These are phyloP conservation scores for Penicillium ucsense DNA, from an alignment of 495 filamentous ascomycete species.

Conservation along the genomic window DNA sequence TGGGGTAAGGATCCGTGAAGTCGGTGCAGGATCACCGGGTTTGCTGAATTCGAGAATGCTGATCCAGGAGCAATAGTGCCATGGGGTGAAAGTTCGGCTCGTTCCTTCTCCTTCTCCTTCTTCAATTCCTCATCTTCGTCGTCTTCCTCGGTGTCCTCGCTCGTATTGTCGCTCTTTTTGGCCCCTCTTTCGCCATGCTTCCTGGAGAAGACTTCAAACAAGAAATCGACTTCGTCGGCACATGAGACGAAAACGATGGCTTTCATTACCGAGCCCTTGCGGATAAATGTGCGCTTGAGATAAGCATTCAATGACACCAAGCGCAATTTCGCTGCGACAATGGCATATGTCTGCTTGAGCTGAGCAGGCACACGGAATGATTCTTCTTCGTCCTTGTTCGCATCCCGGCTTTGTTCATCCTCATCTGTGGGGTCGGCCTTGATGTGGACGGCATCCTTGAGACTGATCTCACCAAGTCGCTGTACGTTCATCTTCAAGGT, in stretches of 20 bases:
- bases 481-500: conserved; percentile 97
- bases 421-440: conserved; percentile 49
- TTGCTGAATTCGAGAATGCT: conserved; percentile 39
- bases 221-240: conserved; percentile 93
- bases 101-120: conserved; percentile 11
- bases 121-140: conserved; percentile 14
- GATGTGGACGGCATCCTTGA: conserved; percentile 87
- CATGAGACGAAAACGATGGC: conserved; percentile 94
- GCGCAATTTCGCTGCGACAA: conserved; percentile 80
- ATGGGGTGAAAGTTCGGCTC: conserved; percentile 17
- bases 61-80: conserved; percentile 43
- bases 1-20: conserved; percentile 93
- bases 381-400: conserved; percentile 36
- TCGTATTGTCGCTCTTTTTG: conserved; percentile 14
- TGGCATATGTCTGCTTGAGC: conserved; percentile 78
- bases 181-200: conserved; percentile 23
- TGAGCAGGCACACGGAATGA: conserved; percentile 82
- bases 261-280: conserved; percentile 84
- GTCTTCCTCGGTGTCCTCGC: conserved; percentile 12
- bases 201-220: conserved; percentile 76
- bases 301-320: conserved; percentile 77
- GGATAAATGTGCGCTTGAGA: conserved; percentile 75
- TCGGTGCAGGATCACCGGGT: conserved; percentile 62
- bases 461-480: conserved; percentile 80
- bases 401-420: conserved; percentile 22